Percentiles rank a stretch among this genome's conserved stretches.
phyloP scores from a whole-genome alignment of 768 basidiomycete species.

The Suillus paluster region DNA sequence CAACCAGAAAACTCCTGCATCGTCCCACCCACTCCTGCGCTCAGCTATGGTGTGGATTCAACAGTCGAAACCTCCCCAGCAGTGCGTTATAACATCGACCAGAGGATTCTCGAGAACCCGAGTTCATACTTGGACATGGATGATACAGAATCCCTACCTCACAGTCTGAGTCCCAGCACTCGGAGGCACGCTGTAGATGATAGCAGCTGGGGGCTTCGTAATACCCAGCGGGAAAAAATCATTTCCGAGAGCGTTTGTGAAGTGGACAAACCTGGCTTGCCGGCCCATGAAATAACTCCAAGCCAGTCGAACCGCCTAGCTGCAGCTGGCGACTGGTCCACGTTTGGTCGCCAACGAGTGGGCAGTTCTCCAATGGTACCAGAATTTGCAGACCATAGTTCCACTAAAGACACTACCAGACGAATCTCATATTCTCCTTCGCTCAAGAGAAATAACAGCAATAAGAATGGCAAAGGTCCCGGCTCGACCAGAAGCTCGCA shows the following conservation, averaged over 20 bases:
- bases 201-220: constrained; percentile 10
- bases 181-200: constrained; percentile 21
- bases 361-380: constrained; percentile 19
- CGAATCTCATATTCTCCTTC: constrained; percentile 23
- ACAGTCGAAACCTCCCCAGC: not conserved
- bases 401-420: constrained; percentile 17
- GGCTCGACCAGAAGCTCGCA: constrained; percentile 18
- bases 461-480: constrained; percentile 11
- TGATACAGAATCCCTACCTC: constrained; percentile 16
- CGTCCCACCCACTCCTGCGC: not conserved
- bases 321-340: constrained; percentile 36
- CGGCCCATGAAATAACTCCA: constrained; percentile 6
- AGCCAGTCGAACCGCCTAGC: constrained; percentile 19
- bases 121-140: constrained; percentile 29
- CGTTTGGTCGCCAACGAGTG: constrained; percentile 36
- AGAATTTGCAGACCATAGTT: constrained; percentile 17
- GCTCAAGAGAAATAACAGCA: constrained; percentile 17
- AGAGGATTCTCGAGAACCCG: constrained; percentile 36
- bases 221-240: constrained; percentile 9
- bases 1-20: constrained; percentile 9
- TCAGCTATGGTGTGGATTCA: constrained; percentile 7
- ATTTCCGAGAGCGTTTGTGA: constrained; percentile 2
- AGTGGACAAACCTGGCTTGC: constrained; percentile 7
- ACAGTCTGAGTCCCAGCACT: constrained; percentile 32
- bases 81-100: constrained; percentile 21